A percentile compares a stretch with the other conserved stretches of the same genome.
Conservation (phyloP, 805 yeast species). For the Lachancea lanzarotensis region DNA sequence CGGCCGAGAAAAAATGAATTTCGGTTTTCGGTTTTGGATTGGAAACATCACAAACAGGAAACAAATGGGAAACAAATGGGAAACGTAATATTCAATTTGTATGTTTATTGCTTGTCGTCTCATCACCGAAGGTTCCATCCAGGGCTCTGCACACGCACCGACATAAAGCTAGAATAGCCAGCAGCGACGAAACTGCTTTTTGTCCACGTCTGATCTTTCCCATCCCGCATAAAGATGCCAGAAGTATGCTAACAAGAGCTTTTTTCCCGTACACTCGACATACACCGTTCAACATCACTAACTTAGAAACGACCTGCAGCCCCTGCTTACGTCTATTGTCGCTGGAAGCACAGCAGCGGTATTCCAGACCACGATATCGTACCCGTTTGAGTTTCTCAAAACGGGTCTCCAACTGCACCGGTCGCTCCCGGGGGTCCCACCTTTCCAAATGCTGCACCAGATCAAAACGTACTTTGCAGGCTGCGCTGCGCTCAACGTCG, state of each 20-base stretch:
- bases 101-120: background rate
- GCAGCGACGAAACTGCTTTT: no score
- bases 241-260: background rate
- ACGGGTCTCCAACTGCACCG: constrained; percentile 57
- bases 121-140: background rate
- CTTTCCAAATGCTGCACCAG: constrained; percentile 26
- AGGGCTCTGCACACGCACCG: no score
- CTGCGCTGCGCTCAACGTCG: constrained; percentile 66
- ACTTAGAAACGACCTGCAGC: background rate
- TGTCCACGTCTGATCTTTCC: no score
- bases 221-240: constrained; percentile 3
- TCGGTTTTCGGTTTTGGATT: background rate
- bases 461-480: constrained; percentile 46
- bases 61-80: constrained; percentile 5
- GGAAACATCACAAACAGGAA: constrained; percentile 4
- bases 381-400: constrained; percentile 67
- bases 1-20: background rate
- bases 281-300: background rate
- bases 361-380: constrained; percentile 54
- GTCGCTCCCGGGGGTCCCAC: constrained; percentile 32
- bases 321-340: constrained; percentile 6
- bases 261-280: no score
- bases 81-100: background rate
- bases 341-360: constrained; percentile 50
- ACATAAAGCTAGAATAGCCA: no score